phyloP scores from a whole-genome alignment of 2,329 filamentous ascomycete species.

The Xylaria sp. region DNA sequence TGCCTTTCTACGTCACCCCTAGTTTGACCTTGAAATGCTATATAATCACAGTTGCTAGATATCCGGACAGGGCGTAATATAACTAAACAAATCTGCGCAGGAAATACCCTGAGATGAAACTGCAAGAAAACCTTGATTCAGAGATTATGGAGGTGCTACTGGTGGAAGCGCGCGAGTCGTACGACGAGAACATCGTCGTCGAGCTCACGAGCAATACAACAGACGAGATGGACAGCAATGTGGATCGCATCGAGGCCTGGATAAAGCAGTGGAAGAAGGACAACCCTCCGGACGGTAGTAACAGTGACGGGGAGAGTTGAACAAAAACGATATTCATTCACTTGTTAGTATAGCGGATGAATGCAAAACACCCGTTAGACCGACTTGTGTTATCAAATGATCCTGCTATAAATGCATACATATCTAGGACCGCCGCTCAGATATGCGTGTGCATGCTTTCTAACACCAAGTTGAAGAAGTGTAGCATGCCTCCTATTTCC shows the following conservation, averaged over 20 bases:
- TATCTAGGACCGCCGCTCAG: background rate
- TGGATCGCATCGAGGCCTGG: constrained; percentile 87
- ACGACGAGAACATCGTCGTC: constrained; percentile 87
- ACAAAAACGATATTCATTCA: background rate
- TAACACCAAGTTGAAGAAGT: background rate
- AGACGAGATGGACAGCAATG: constrained; percentile 88
- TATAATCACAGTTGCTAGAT: background rate
- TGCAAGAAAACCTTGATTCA: constrained; percentile 95
- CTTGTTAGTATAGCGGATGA: background rate
- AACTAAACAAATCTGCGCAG: constrained; percentile 53
- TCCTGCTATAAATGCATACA: background rate
- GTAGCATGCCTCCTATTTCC: background rate
- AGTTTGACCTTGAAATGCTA: background rate
- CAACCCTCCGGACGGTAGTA: constrained; percentile 54
- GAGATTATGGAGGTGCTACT: constrained; percentile 97
- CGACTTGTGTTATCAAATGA: background rate
- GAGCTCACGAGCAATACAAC: constrained; percentile 84
- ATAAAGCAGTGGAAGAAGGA: constrained; percentile 83
- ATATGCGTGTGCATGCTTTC: background rate
- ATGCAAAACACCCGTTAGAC: background rate
- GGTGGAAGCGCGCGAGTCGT: constrained; percentile 88
- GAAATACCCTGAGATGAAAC: constrained; percentile 84
- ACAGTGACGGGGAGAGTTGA: constrained; percentile 18
- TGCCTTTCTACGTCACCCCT: background rate
- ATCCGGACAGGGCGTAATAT: background rate